Evolutionary conservation across 2,329 filamentous ascomycete genomes (phyloP).

Genomic region (Escovopsis sp.): DNA sequence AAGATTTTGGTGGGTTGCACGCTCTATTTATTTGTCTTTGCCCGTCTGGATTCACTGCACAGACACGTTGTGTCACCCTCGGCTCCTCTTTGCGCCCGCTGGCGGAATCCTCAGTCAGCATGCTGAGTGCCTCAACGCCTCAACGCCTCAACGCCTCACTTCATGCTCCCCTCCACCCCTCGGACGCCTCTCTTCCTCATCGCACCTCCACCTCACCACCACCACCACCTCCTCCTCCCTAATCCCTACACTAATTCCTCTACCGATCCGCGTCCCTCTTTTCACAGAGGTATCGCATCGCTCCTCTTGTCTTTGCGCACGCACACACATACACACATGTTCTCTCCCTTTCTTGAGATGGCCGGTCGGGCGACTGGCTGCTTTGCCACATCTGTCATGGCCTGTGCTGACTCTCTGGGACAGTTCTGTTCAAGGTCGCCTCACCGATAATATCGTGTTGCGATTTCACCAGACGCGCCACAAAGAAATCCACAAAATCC

Average conservation of each 20-base stretch:
- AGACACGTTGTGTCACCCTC: neutral
- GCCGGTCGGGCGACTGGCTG: too few species aligned
- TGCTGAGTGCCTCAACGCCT: too few species aligned
- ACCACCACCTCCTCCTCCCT: slow-evolving; percentile 1
- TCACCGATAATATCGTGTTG: slow-evolving; percentile 7
- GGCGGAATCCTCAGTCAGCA: slow-evolving; percentile 6
- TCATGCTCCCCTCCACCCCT: slow-evolving; percentile 10
- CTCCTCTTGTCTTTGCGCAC: neutral
- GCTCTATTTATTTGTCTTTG: slow-evolving; percentile 9
- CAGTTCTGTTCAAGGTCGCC: slow-evolving; percentile 19
- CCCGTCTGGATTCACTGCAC: slow-evolving; percentile 21
- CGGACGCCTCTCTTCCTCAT: slow-evolving; percentile 9
- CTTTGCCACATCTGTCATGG: neutral
- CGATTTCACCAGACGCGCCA: too few species aligned
- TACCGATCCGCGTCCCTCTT: neutral
- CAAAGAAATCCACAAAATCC: too few species aligned
- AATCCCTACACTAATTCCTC: neutral
- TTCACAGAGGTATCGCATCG: neutral
- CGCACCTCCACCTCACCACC: slow-evolving; percentile 9
- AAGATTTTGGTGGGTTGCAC: slow-evolving; percentile 44
- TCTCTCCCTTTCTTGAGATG: too few species aligned
- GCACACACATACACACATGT: too few species aligned
- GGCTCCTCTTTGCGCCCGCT: neutral
- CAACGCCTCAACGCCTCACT: slow-evolving; percentile 3
- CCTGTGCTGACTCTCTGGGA: slow-evolving; percentile 12